phyloP scores from a whole-genome alignment of 2,329 filamentous ascomycete genomes.

The Teratosphaeria pseudoeucalypti region DNA sequence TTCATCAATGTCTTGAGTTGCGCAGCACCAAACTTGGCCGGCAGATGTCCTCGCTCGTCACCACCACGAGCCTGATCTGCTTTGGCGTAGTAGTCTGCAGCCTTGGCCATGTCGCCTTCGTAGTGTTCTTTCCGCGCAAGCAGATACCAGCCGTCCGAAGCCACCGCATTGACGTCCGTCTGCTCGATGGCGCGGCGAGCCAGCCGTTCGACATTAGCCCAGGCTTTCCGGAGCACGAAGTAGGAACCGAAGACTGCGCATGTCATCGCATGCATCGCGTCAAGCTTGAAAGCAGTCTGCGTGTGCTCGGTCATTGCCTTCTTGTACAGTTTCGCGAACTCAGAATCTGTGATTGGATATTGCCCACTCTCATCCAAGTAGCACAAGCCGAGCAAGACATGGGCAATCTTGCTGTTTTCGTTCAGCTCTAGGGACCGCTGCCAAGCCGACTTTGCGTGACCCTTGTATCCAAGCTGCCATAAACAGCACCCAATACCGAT shows the following conservation, averaged over 20 bases:
- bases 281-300: constrained; percentile 84
- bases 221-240: constrained; percentile 73
- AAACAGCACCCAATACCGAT: constrained; percentile 95
- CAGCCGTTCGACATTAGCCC: constrained; percentile 71
- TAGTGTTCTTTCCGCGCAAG: constrained; percentile 87
- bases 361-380: constrained; percentile 80
- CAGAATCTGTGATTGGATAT: constrained; percentile 70
- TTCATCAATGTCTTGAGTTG: constrained; percentile 78
- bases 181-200: constrained; percentile 89
- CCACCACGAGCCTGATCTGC: constrained; percentile 88
- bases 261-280: constrained; percentile 81
- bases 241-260: constrained; percentile 86
- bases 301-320: constrained; percentile 92
- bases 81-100: constrained; percentile 76
- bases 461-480: constrained; percentile 92
- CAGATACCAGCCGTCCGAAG: constrained; percentile 95
- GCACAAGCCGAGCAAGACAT: constrained; percentile 81
- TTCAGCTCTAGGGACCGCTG: constrained; percentile 74
- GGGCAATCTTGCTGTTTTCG: constrained; percentile 77
- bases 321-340: constrained; percentile 78
- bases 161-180: constrained; percentile 91
- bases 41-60: constrained; percentile 79
- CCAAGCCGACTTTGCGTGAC: constrained; percentile 85
- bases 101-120: constrained; percentile 61
- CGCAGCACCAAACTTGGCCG: constrained; percentile 87